Base-by-base conservation (phyloP, 2,329 filamentous ascomycete genomes). In the Juglanconis sp. region DNA sequence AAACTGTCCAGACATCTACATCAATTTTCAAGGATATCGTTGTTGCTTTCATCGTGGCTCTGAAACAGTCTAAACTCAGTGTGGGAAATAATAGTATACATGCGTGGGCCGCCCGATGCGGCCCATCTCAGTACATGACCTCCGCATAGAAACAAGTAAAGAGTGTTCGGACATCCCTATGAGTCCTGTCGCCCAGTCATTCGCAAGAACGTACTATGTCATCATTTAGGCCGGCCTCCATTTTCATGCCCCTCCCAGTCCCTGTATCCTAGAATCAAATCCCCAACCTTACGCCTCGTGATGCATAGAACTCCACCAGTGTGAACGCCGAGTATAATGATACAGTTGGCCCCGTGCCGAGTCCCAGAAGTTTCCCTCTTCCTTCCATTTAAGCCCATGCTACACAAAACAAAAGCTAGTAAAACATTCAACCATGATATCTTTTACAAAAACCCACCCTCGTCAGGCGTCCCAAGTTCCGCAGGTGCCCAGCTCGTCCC, bases 401-500 rank as follows among this genome's bases (percentile, higher is more conserved):
- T 46, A 2, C 15, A 46, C 17, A 46, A 30, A 46, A 24, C 7
- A 17, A 17, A 44, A n/a, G 8, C 10, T 46, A 17, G 17, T 24
- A 7, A 4, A 17, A 4, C 44, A 4, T 17, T 9, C 8, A 46
- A 7, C n/a, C 11, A 46, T 30, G 3, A 46, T 17, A 5, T n/a
- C 8, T 17, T 17, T 30, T 46, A 46, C 44, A 46, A 46, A 46
- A 46, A 46, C 44, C 44, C 44, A 30, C 17, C 5, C 15, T 17
- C n/a, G 5, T 46, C 44, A 46, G 15, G 44, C 5, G 44, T 17
- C 4, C 44, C 34, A 32, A 56, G 11, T 34, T 56, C 54, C 10
- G 54, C 54, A 4, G 54, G 54, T 34, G 54, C 46, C 44, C 44
- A 40, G 15, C 44, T 56, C 13, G 44, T 56, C 17, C 54, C 54